Percentiles rank a stretch among this genome's conserved stretches.
These are phyloP conservation scores for Sporothrix humicola DNA, from an alignment of 2,329 filamentous ascomycete genomes.

Conservation along the genomic window DNA sequence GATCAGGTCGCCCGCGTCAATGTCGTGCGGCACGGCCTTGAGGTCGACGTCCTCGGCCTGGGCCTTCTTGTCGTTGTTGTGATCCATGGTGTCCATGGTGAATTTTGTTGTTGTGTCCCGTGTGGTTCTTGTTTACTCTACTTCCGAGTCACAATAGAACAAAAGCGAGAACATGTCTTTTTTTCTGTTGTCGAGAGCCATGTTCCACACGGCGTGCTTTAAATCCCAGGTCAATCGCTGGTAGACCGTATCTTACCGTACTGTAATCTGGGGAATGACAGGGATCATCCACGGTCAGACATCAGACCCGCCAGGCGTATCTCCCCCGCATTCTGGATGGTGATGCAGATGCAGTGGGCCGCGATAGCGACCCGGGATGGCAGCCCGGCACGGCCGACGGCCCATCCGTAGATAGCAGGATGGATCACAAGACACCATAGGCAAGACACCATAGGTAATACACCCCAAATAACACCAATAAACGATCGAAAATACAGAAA, in stretches of 20 bases:
- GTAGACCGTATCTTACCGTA: not conserved
- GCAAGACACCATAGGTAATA: not conserved
- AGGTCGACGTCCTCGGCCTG: slow-evolving; percentile 14
- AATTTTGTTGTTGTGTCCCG: not conserved
- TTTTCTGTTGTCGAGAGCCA: not conserved
- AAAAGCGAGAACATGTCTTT: not conserved
- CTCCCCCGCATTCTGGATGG: slow-evolving; percentile 5
- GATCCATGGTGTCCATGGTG: slow-evolving; percentile 15
- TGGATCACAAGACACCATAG: not conserved
- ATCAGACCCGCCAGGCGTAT: not conserved
- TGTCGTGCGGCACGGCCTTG: slow-evolving; percentile 13
- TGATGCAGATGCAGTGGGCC: not conserved
- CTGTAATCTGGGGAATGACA: slow-evolving; percentile 1
- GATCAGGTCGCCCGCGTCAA: slow-evolving; percentile 18
- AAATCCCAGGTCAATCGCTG: not conserved
- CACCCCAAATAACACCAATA: not conserved
- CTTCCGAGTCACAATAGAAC: not conserved
- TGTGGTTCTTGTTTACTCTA: not conserved
- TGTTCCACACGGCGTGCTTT: slow-evolving; percentile 6
- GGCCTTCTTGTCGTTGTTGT: slow-evolving; percentile 15
- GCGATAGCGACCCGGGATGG: not conserved
- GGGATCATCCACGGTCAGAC: not conserved
- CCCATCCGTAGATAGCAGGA: not conserved
- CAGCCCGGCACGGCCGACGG: slow-evolving; percentile 7
- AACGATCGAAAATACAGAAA: not conserved